Conservation (phyloP, 2,329 filamentous ascomycete species). For the Colletotrichum salicis region DNA sequence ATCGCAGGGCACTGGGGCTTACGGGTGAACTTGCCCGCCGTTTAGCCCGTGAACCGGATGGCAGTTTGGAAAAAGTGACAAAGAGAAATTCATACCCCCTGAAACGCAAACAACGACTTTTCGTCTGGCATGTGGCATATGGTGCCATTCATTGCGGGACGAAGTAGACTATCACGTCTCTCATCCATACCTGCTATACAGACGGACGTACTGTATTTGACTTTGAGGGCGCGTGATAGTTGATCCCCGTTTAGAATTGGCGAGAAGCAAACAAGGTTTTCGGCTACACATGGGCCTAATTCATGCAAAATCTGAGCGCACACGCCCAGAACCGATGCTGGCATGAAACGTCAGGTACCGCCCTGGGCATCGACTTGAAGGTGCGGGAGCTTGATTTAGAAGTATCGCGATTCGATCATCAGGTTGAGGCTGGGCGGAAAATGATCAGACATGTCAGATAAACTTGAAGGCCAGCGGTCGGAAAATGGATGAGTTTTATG, state of each 20-base stretch:
- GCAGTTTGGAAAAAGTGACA: background rate
- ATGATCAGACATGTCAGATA: background rate
- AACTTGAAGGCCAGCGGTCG: background rate
- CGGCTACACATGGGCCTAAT: background rate
- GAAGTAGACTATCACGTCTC: background rate
- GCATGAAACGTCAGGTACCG: slow-evolving; percentile 14
- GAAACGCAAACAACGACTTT: slow-evolving; percentile 10
- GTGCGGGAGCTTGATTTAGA: background rate
- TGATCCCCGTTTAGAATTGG: background rate
- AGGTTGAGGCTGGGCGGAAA: background rate
- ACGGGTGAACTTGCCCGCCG: background rate
- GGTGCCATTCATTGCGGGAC: slow-evolving; percentile 10
- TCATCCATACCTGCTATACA: background rate
- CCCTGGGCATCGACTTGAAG: background rate
- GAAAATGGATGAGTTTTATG: no score
- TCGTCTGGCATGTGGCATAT: background rate
- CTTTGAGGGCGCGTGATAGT: background rate
- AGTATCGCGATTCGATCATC: background rate
- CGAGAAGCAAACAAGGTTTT: slow-evolving; percentile 1
- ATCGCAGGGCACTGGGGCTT: background rate
- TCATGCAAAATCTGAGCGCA: slow-evolving; percentile 18
- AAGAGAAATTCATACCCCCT: background rate
- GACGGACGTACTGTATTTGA: background rate
- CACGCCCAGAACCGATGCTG: background rate
- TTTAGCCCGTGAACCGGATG: background rate